A percentile compares a stretch with the other conserved stretches of the same genome.
Evolutionary conservation across 2,329 filamentous ascomycete genomes (phyloP).

Genomic region (Colletotrichum sublineola): DNA sequence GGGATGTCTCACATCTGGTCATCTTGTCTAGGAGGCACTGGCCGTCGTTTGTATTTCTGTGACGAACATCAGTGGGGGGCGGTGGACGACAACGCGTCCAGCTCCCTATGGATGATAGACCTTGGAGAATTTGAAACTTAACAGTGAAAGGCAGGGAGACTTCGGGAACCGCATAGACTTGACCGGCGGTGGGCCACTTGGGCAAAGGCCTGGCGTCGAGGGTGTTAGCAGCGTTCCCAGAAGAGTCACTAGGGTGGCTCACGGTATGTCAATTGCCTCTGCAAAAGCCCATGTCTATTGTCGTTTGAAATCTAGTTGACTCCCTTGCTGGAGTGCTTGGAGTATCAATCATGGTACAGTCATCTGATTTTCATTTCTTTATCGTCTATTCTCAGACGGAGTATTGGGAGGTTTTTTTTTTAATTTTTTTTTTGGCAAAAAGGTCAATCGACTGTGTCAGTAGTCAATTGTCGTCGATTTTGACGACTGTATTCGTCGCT

Average conservation of each 20-base stretch:
- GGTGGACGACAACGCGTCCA: not conserved
- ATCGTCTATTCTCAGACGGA: too few species aligned
- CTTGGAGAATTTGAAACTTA: conserved; percentile 7
- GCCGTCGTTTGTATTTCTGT: not conserved
- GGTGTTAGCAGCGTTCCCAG: not conserved
- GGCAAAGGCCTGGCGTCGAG: not conserved
- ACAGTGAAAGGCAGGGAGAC: not conserved
- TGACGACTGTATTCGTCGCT: not conserved
- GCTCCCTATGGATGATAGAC: not conserved
- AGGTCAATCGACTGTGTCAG: not conserved
- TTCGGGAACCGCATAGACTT: not conserved
- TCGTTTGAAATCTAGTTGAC: not conserved
- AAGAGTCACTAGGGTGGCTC: too few species aligned
- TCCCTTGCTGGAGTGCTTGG: not conserved
- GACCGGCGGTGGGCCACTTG: not conserved
- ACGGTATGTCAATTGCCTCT: not conserved
- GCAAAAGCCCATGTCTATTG: not conserved
- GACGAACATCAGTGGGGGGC: conserved; percentile 8
- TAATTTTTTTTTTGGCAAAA: not conserved
- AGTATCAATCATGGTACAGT: rapidly evolving
- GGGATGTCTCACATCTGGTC: conserved; percentile 17
- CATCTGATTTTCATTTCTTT: not conserved
- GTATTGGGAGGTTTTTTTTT: not conserved
- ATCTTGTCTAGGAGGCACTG: conserved; percentile 2
- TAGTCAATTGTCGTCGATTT: not conserved